Conservation (phyloP, 345 rosid genomes). For the Limnanthes douglasii region DNA sequence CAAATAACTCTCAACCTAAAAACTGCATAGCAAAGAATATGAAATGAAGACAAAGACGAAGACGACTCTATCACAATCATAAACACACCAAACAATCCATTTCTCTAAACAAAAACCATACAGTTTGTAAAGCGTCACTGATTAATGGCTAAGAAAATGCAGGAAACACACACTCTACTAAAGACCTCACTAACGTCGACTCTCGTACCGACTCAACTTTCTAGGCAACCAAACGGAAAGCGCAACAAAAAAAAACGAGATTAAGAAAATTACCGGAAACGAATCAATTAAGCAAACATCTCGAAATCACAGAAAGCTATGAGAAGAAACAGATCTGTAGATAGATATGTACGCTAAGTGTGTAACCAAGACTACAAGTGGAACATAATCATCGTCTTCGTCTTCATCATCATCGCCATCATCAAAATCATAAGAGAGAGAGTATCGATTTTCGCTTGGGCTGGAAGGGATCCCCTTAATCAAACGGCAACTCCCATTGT, state of each 20-base stretch:
- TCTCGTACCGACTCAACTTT: conserved; percentile 7
- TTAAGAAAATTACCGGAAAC: conserved; percentile 8
- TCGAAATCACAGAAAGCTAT: not conserved
- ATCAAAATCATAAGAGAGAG: not conserved
- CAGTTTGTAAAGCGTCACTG: no score
- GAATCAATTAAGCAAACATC: conserved; percentile 16
- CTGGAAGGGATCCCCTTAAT: conserved; percentile 37
- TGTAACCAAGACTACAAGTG: not conserved
- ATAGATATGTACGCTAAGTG: not conserved
- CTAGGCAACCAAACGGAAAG: conserved; percentile 8
- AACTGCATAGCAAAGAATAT: no score
- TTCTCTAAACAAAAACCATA: no score
- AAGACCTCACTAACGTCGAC: conserved; percentile 5
- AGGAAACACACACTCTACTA: no score
- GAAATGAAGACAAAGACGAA: no score
- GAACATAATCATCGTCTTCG: conserved; percentile 8
- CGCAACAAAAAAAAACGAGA: not conserved
- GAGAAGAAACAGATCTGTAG: not conserved
- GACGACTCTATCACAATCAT: no score
- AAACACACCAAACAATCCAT: no score
- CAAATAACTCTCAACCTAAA: no score
- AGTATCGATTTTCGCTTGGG: conserved; percentile 15
- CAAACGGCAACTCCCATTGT: conserved; percentile 7
- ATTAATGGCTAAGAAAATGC: no score
- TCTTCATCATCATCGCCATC: no score